A percentile compares a stretch with the other conserved stretches of the same genome.
These are phyloP conservation scores for Pseudopediastrum boryanum DNA, from an alignment of 139 green algal species.

Conservation along the genomic window DNA sequence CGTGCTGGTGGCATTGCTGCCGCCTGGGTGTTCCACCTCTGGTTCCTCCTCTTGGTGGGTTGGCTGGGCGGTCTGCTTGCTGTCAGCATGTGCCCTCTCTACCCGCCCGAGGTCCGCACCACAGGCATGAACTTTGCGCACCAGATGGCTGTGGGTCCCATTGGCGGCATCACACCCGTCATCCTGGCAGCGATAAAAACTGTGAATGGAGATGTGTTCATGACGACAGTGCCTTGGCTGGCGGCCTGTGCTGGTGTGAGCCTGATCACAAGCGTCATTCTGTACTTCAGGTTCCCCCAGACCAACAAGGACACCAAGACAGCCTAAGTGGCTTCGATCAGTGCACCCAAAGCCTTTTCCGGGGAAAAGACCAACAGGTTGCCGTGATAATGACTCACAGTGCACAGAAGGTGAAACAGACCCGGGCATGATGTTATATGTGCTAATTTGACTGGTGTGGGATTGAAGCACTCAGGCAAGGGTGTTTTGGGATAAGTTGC, in stretches of 20 bases:
- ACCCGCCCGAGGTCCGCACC: neutral
- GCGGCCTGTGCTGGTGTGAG: slow-evolving; percentile 11
- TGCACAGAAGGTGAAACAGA: no score
- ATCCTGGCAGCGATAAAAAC: slow-evolving; percentile 16
- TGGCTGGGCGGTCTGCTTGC: slow-evolving; percentile 8
- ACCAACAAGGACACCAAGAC: slow-evolving; percentile 16
- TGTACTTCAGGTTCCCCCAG: neutral
- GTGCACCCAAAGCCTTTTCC: no score
- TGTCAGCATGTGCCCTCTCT: slow-evolving; percentile 12
- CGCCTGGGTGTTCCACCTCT: slow-evolving; percentile 5
- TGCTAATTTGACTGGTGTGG: no score
- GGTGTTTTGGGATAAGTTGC: no score
- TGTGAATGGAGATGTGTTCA: slow-evolving; percentile 9
- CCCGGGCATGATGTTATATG: no score
- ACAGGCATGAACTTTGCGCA: slow-evolving; percentile 25
- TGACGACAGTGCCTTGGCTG: slow-evolving; percentile 9
- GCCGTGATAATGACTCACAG: no score
- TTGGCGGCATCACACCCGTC: slow-evolving; percentile 19
- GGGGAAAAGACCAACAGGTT: no score
- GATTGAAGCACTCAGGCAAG: no score
- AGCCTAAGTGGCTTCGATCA: no score
- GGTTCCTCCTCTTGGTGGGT: neutral
- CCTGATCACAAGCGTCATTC: neutral
- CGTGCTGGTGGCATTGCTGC: neutral
- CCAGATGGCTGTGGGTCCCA: slow-evolving; percentile 19